Conservation (phyloP, 2,329 filamentous ascomycete species). For the Lecanicillium sp. region DNA sequence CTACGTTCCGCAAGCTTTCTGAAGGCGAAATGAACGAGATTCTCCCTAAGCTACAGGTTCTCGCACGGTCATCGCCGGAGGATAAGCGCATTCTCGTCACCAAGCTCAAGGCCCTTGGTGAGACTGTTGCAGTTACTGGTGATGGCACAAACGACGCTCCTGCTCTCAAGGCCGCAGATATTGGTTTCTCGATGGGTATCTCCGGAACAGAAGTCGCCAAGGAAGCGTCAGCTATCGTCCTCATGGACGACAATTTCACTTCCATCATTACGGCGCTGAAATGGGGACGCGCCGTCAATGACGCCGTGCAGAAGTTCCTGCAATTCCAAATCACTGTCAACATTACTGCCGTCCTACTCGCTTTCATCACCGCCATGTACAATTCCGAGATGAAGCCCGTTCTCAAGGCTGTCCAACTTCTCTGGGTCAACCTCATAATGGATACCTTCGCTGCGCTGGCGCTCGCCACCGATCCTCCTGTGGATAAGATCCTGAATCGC, state of each 20-base stretch:
- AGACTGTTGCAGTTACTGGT: conserved; percentile 54
- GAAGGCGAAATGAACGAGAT: conserved; percentile 52
- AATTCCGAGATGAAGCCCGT: conserved; percentile 46
- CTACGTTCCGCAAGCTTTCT: conserved; percentile 56
- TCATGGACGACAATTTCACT: conserved; percentile 56
- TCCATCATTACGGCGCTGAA: conserved; percentile 55
- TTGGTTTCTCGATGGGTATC: conserved; percentile 58
- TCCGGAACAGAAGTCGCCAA: conserved; percentile 58
- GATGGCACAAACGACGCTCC: conserved; percentile 59
- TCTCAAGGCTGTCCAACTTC: conserved; percentile 53
- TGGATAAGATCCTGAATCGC: conserved; percentile 50
- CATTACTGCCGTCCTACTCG: conserved; percentile 54
- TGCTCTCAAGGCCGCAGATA: conserved; percentile 54
- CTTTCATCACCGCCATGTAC: conserved; percentile 52
- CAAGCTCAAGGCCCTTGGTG: conserved; percentile 54
- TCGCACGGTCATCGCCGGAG: conserved; percentile 60
- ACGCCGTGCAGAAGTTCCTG: conserved; percentile 58
- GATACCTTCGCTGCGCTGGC: conserved; percentile 62
- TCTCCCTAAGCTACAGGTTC: conserved; percentile 55
- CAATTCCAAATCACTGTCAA: conserved; percentile 61
- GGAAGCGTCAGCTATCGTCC: conserved; percentile 56
- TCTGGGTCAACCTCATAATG: conserved; percentile 62
- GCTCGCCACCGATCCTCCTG: conserved; percentile 58
- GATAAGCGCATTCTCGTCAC: conserved; percentile 60
- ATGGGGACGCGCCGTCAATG: conserved; percentile 58